A percentile compares a stretch with the other conserved stretches of the same genome.
Evolutionary conservation across 2,329 filamentous ascomycete genomes (phyloP).

Genomic region (Neocucurbitaria cava): DNA sequence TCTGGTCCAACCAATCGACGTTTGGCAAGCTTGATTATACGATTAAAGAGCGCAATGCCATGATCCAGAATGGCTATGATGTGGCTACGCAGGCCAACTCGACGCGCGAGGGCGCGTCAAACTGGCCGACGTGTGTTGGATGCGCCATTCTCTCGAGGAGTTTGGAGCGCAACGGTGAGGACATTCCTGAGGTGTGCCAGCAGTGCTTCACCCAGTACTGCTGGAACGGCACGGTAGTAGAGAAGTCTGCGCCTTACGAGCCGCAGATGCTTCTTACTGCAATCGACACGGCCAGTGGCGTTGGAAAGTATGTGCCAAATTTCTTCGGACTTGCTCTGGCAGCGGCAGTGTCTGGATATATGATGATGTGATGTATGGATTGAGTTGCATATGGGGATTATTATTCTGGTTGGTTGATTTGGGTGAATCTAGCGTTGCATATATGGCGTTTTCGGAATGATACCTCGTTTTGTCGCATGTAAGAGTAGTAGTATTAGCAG

Average conservation of each 20-base stretch:
- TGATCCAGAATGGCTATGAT: constrained; percentile 87
- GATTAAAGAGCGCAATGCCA: constrained; percentile 71
- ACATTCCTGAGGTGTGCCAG: constrained; percentile 73
- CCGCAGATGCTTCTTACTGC: constrained; percentile 29
- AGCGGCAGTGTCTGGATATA: constrained; percentile 20
- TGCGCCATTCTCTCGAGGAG: constrained; percentile 85
- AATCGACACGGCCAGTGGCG: constrained; percentile 30
- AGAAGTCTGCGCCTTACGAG: constrained; percentile 33
- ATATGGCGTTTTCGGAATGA: constrained; percentile 7
- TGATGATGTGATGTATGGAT: constrained; percentile 18
- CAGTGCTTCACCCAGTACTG: constrained; percentile 84
- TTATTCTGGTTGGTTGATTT: background rate
- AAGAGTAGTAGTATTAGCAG: constrained; percentile 1
- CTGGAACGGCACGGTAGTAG: constrained; percentile 80
- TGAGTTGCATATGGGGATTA: background rate
- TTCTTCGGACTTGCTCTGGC: constrained; percentile 24
- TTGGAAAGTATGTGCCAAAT: constrained; percentile 32
- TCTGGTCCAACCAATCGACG: constrained; percentile 79
- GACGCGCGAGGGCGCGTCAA: constrained; percentile 65
- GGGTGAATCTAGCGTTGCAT: background rate
- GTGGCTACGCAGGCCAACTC: constrained; percentile 83
- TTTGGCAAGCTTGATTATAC: constrained; percentile 69
- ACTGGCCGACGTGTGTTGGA: constrained; percentile 85
- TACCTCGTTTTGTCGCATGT: constrained; percentile 4
- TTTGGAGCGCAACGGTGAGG: constrained; percentile 72